Evolutionary conservation across 2,329 filamentous ascomycete species (phyloP).

Genomic region (Furcasterigmium sp.): DNA sequence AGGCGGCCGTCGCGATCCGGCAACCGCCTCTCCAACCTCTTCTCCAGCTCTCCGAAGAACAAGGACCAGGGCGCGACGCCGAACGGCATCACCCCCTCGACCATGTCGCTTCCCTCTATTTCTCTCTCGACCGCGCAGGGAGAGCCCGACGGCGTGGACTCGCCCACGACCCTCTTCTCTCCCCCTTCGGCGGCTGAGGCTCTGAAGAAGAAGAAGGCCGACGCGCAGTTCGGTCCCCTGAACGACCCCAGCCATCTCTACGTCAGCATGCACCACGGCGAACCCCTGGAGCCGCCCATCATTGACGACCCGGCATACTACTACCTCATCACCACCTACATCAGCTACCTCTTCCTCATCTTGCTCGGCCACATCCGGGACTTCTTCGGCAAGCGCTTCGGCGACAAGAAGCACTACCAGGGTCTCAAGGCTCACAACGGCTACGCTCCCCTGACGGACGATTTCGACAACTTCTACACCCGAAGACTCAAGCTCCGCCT

Average conservation of each 20-base stretch:
- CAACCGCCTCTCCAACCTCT: constrained; percentile 77
- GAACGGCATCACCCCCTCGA: constrained; percentile 61
- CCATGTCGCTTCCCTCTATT: constrained; percentile 80
- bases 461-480: constrained; percentile 99
- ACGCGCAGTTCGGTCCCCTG: constrained; percentile 89
- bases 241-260: constrained; percentile 78
- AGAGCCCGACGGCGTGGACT: constrained; percentile 65
- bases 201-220: constrained; percentile 66
- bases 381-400: constrained; percentile 96
- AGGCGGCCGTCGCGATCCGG: constrained; percentile 49
- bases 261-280: constrained; percentile 80
- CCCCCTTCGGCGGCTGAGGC: constrained; percentile 82
- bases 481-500: constrained; percentile 88
- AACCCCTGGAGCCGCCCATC: constrained; percentile 73
- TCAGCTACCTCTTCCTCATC: constrained; percentile 95
- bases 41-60: constrained; percentile 67
- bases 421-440: constrained; percentile 79
- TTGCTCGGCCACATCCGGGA: constrained; percentile 92
- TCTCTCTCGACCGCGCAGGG: constrained; percentile 82
- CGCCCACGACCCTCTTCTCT: constrained; percentile 74
- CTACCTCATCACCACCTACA: constrained; percentile 94
- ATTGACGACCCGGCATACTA: constrained; percentile 97
- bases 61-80: constrained; percentile 65
- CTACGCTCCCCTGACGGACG: constrained; percentile 91
- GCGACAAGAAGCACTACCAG: constrained; percentile 73